Base-by-base conservation (phyloP, 1,284 basidiomycete species). In the Wallemia ichthyophaga region DNA sequence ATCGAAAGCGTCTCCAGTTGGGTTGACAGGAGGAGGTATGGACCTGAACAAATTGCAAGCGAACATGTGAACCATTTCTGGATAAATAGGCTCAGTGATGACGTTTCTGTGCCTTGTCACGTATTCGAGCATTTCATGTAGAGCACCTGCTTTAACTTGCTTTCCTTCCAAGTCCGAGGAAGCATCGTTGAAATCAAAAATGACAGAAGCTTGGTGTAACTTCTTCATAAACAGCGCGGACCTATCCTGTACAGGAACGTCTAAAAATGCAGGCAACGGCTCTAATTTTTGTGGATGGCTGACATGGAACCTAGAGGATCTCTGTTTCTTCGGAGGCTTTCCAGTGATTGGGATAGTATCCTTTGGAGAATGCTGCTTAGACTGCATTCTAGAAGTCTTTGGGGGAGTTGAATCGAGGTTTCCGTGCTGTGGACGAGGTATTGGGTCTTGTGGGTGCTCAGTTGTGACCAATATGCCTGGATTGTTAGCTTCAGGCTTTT, bases 161-260 rank as follows among this genome's bases (percentile, higher is more conserved):
- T 98, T 99, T 64, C 89, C 92, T 69, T 83, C 83, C 65, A 99
- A 78, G 67, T 99, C 94, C 48, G 84, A 77, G 67, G 85, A 92
- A 57, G 91, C 85, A 68, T 99, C 94, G 69, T 96, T 98, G 72
- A 99, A 99, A 72, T 99, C 94, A 68, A 99, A 99, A 24, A 99
- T 75, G 62, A 95, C 88, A 60, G 85, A 83, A 72, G 91, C 96
- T 70, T 98, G 94, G 69, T 85, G 80, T 59, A 99, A 76, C 72
- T 99, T 99, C 71, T 79, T 85, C 65, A 98, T 75, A 68, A 99
- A 98, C 31, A 99, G 76, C 62, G 85, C 82, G 56, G 87, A 80
- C 54, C 91, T 81, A 68, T 96, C 92, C 63, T 76, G 80, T 0
- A 83, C 81, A 58, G 86, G 78, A 1, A 87, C 92, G 73, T 99